Evolutionary conservation across 2,329 filamentous ascomycete genomes (phyloP), one percentile per base, ranked within the genome.

Genomic region (Fusarium sterilihyphosum): DNA sequence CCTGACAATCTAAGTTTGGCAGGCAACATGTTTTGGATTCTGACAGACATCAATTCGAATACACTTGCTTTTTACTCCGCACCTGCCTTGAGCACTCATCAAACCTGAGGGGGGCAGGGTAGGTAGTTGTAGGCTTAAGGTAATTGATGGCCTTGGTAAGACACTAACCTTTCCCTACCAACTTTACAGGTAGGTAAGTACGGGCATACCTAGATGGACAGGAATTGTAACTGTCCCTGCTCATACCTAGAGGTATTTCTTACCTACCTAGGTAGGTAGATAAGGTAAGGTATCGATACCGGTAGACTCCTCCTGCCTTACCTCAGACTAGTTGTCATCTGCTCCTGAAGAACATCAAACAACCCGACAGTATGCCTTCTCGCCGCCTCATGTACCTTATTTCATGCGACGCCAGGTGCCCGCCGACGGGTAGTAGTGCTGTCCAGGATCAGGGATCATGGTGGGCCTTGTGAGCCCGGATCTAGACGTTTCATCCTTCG

Each of bases 401-500:
- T 53, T 61, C 29, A 71, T 67, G 41, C 66, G 58, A 68, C 59
- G 59, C 35, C 67, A 59, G 41, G 40, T 58, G 26, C 24, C 60
- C 38, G 35, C 59, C 41, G 47, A 46, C 35, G 50, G 60, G 54
- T 53, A 52, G 56, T 62, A 59, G 54, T 43, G 56, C 58, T 35
- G 29, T 40, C 67, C 46, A 60, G 75, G 77, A 72, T 77, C 75
- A 77, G 65, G 77, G 76, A 68, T 76, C 35, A 26, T 40, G 29
- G 20, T 29, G 26, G 37, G 38, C 63, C 47, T 26, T 47, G 65
- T 60, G 70, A 74, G 62, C 71, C 46, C 69, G 59, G 63, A 72
- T 71, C 72, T 66, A 54, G 72, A 69, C 57, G 77, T 79, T 79
- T 79, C 77, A 79, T 79, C 76, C 46, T 61, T 70, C 65, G 69